Evolutionary conservation across 495 filamentous ascomycete genomes (phyloP).

Genomic region (Daldinia concentrica): DNA sequence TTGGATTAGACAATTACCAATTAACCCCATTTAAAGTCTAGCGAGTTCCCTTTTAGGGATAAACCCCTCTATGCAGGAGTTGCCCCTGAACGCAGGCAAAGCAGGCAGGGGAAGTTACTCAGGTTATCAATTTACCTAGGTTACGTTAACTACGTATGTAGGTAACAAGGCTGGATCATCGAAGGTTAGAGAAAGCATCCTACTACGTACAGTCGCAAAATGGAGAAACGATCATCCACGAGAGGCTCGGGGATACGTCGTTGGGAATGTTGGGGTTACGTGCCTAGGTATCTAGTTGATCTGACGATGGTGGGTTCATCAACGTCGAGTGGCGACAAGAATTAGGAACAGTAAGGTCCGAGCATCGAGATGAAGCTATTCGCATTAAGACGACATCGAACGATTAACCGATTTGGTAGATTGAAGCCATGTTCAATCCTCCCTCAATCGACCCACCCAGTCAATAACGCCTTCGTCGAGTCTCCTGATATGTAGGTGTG

Average conservation of each 20-base stretch:
- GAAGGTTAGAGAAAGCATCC: slow-evolving; percentile 27
- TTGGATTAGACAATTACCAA: slow-evolving; percentile 4
- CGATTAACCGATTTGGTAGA: slow-evolving; percentile 27
- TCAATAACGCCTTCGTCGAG: slow-evolving; percentile 11
- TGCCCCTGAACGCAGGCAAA: slow-evolving; percentile 34
- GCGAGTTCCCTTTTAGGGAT: slow-evolving; percentile 12
- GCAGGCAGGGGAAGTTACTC: slow-evolving; percentile 6
- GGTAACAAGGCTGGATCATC: slow-evolving; percentile 30
- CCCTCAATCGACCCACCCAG: slow-evolving; percentile 30
- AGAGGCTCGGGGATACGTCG: not conserved
- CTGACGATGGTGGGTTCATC: slow-evolving; percentile 37
- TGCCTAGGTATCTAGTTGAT: slow-evolving; percentile 21
- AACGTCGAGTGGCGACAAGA: slow-evolving; percentile 5
- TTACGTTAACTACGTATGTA: slow-evolving; percentile 12
- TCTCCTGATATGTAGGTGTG: slow-evolving; percentile 42
- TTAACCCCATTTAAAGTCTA: slow-evolving; percentile 7
- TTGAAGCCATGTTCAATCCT: slow-evolving; percentile 23
- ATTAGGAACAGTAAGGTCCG: slow-evolving; percentile 14
- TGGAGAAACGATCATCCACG: slow-evolving; percentile 17
- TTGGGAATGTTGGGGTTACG: slow-evolving; percentile 11
- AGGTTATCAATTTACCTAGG: slow-evolving; percentile 20
- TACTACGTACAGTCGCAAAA: slow-evolving; percentile 3
- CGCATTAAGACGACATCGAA: slow-evolving; percentile 29
- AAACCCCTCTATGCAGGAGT: slow-evolving; percentile 17
- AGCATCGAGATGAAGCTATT: slow-evolving; percentile 36